Conservation (phyloP, 768 basidiomycete species). For the Russula vinacea region DNA sequence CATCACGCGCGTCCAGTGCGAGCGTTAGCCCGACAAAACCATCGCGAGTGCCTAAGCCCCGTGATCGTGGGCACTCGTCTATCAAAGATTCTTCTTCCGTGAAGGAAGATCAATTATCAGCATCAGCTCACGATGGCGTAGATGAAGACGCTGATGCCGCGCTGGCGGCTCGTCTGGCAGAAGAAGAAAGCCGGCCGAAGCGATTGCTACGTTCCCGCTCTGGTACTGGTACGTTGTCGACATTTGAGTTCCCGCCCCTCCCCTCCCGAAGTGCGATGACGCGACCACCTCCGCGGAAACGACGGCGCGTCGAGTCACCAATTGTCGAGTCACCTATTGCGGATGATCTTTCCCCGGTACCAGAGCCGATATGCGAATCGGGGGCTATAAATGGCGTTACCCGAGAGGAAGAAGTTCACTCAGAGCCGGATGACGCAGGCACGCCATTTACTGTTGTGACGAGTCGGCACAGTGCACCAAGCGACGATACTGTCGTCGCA, state of each 20-base stretch:
- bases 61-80: conserved; percentile 3
- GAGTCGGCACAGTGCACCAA: conserved; percentile 54
- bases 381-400: conserved; percentile 9
- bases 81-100: conserved; percentile 27
- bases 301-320: conserved; percentile 36
- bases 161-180: conserved; percentile 34
- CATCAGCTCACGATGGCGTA: conserved; percentile 16
- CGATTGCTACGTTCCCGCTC: conserved; percentile 37
- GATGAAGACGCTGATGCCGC: conserved; percentile 33
- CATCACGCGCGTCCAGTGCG: conserved; percentile 17
- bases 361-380: conserved; percentile 18
- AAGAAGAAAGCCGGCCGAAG: conserved; percentile 33
- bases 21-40: conserved; percentile 17
- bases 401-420: conserved; percentile 41
- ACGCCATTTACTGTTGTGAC: conserved; percentile 50
- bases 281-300: conserved; percentile 32
- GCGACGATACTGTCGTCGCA: conserved; percentile 54
- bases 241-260: conserved; percentile 22
- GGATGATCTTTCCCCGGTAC: conserved; percentile 25
- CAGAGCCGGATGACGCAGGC: conserved; percentile 46
- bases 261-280: conserved; percentile 10
- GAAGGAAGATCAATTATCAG: conserved; percentile 29
- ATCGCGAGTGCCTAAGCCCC: conserved; percentile 7
- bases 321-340: conserved; percentile 34
- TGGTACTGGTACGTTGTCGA: conserved; percentile 30